Percentiles rank a stretch among this genome's conserved stretches.
Conservation (phyloP, 257 asterid species). For the Nicotiana obtusifolia region DNA sequence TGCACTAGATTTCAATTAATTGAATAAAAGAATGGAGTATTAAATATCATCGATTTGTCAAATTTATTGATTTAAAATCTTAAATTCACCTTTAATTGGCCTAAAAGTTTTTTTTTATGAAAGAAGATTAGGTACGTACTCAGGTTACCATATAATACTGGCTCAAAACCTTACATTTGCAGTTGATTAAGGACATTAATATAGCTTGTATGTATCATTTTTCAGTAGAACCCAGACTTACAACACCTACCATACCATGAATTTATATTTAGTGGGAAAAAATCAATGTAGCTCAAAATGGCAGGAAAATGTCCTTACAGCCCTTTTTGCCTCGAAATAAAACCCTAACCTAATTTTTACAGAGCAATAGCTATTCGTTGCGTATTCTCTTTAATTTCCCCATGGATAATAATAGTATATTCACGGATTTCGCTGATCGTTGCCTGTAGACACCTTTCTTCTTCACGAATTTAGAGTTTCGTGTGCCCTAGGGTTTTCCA, state of each 20-base stretch:
- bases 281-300: constrained; percentile 14
- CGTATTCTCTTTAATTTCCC: not conserved
- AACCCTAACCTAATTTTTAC: constrained; percentile 18
- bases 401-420: not conserved
- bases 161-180: too few relatives aligned
- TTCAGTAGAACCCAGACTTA: not conserved
- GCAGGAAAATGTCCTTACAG: constrained; percentile 42
- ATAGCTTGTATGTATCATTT: not conserved
- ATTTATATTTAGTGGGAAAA: not conserved
- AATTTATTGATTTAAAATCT: too few relatives aligned
- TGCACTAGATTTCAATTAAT: too few relatives aligned
- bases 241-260: not conserved
- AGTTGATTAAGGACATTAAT: too few relatives aligned
- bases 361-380: not conserved
- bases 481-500: not conserved
- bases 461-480: not conserved
- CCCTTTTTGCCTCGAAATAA: constrained; percentile 12
- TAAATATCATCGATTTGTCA: too few relatives aligned
- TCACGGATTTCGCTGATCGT: not conserved
- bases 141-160: too few relatives aligned
- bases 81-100: too few relatives aligned
- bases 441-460: not conserved
- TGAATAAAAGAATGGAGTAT: too few relatives aligned
- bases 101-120: too few relatives aligned
- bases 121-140: too few relatives aligned